Base-by-base conservation (phyloP, 2,329 filamentous ascomycete species). In the Penicillium brevicompactum region DNA sequence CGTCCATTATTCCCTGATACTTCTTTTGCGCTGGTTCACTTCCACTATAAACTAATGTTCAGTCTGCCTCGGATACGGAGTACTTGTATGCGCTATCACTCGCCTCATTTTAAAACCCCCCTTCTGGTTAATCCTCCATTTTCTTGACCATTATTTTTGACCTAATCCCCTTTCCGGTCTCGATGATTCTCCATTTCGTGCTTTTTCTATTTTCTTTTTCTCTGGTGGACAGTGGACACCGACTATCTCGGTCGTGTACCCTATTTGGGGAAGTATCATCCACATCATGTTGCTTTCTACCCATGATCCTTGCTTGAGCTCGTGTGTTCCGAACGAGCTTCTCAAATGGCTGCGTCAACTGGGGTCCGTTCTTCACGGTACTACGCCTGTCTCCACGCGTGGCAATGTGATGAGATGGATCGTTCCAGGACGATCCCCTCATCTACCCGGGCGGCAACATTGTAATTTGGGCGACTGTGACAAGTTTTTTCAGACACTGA, bases 181-280 rank as follows among this genome's bases (percentile, higher is more conserved):
- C 10, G 31, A 6, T 21, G 34, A 27, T 44, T 11, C 18, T 40
- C 13, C 24, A 27, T 27, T 38, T 38, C 37, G 6, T 38, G 31
- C 14, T 38, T 38, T 38, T 8, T 38, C 9, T 21, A 4, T 10
- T 50, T 54, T 22, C 40, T 45, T 54, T 50, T 50, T 31, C n/a
- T n/a, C 32, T 16, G 2, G 16, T 46, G 27, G 41, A 51, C n/a
- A 49, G 16, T 46, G 27, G 41, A 51, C n/a, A 49, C 31, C 6
- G 45, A 38, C 21, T 37, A 53, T 18, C 49, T 62, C 61, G 59
- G 61, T 43, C 27, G 4, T 58, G 18, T 55, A 38, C 46, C 61
- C 57, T 51, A 49, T 56, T 63, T 32, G 40, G 61, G 61, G 21
- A 59, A 55, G 30, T 37, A 31, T 48, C 50, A 55, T 60, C 60